Evolutionary conservation across 1,284 basidiomycete species (phyloP).

Genomic region (Gastroboletus turbinatus): DNA sequence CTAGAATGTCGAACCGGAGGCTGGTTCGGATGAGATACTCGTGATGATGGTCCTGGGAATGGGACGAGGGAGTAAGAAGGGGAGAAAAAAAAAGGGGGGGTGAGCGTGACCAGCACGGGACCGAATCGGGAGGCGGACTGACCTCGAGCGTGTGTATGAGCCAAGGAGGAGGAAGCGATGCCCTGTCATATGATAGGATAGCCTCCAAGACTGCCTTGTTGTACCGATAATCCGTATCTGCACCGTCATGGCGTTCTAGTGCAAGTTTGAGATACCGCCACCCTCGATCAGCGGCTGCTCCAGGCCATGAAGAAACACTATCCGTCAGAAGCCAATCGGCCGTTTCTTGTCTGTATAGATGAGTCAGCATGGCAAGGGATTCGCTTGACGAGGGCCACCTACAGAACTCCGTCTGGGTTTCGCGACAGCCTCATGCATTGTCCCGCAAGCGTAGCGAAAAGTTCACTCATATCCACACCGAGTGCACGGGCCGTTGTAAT

Average conservation of each 20-base stretch:
- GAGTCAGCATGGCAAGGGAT: constrained; percentile 9
- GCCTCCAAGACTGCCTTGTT: constrained; percentile 76
- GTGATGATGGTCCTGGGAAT: constrained; percentile 62
- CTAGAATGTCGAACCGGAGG: constrained; percentile 78
- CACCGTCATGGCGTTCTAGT: constrained; percentile 76
- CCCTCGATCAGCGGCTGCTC: constrained; percentile 76
- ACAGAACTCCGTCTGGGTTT: constrained; percentile 56
- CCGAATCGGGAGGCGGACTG: constrained; percentile 19
- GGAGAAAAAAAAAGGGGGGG: background rate
- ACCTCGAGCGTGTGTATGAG: constrained; percentile 74
- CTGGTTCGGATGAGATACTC: constrained; percentile 77
- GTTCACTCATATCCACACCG: constrained; percentile 81
- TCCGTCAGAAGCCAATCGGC: constrained; percentile 83
- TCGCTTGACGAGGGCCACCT: constrained; percentile 29
- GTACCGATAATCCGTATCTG: constrained; percentile 73
- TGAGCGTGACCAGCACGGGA: constrained; percentile 14
- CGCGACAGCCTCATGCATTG: constrained; percentile 78
- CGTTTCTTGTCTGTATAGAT: constrained; percentile 53
- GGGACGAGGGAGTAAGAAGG: background rate
- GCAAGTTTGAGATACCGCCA: constrained; percentile 87
- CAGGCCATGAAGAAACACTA: constrained; percentile 80
- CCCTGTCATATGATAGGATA: constrained; percentile 64
- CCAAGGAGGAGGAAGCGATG: constrained; percentile 78
- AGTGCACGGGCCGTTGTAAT: constrained; percentile 77
- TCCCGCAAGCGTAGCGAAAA: constrained; percentile 78